These are phyloP conservation scores for Phytophthora meadii DNA, from an alignment of 352 stramenopile species.

Conservation along the genomic window DNA sequence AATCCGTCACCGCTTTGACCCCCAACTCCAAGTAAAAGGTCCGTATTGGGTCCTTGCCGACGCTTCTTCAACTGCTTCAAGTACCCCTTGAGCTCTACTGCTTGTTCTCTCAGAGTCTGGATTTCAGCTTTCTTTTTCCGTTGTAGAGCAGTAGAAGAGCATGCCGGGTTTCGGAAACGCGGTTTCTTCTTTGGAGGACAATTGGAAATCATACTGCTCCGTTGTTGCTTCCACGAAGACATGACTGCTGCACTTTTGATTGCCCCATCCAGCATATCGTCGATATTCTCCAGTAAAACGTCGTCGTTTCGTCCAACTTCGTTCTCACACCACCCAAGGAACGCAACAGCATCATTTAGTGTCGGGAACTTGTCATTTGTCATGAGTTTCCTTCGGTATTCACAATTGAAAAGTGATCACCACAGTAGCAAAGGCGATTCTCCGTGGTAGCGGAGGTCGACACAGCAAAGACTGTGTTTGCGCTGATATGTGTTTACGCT, in stretches of 20 bases:
- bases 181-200: background rate
- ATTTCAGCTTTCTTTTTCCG: conserved; percentile 23
- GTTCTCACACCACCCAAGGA: conserved; percentile 2
- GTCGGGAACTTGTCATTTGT: background rate
- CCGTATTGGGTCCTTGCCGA: too few species aligned
- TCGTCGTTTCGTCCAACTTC: background rate
- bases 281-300: background rate
- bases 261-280: conserved; percentile 3
- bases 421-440: too few species aligned
- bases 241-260: background rate
- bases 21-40: too few species aligned
- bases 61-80: conserved; percentile 20
- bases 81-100: conserved; percentile 13
- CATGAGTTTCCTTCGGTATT: background rate
- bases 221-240: background rate
- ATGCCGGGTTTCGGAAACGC: background rate
- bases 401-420: background rate
- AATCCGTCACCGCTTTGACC: too few species aligned
- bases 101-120: conserved; percentile 16
- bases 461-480: background rate
- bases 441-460: background rate
- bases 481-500: background rate
- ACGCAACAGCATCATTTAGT: background rate
- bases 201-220: too few species aligned
- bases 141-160: conserved; percentile 22